Percentiles rank a stretch among this genome's conserved stretches.
Conservation (phyloP, 2,329 filamentous ascomycete species). For the Hypoxylon sp. region DNA sequence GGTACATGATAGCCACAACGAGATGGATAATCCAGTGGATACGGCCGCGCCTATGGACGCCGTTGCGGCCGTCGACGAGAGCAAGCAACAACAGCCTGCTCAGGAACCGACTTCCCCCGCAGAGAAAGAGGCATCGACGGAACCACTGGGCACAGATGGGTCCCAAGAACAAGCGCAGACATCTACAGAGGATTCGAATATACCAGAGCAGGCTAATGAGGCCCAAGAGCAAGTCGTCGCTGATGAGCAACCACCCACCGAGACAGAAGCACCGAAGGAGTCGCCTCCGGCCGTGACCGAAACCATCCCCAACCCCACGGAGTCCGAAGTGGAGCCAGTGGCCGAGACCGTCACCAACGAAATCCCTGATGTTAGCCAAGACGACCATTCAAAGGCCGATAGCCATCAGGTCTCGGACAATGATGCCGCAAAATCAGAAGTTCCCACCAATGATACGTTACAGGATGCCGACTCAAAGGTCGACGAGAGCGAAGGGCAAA, state of each 20-base stretch:
- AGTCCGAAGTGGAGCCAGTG: conserved; percentile 14
- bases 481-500: neutral
- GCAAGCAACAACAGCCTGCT: neutral
- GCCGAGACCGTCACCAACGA: neutral
- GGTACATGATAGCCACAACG: conserved; percentile 1
- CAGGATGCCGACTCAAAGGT: neutral
- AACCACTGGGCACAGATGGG: neutral
- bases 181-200: neutral
- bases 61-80: neutral
- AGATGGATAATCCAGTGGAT: neutral
- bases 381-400: neutral
- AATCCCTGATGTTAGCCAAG: neutral
- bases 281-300: neutral
- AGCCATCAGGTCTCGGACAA: neutral
- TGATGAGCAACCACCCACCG: neutral
- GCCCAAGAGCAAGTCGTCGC: neutral
- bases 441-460: neutral
- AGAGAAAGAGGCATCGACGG: neutral
- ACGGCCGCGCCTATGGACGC: neutral
- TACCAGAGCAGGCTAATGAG: neutral
- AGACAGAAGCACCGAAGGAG: neutral
- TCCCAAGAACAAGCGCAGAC: neutral
- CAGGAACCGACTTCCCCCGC: neutral
- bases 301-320: neutral
- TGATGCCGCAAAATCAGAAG: neutral